These are phyloP conservation scores for Diplogelasinospora grovesii DNA, from an alignment of 495 filamentous ascomycete species.

Conservation along the genomic window DNA sequence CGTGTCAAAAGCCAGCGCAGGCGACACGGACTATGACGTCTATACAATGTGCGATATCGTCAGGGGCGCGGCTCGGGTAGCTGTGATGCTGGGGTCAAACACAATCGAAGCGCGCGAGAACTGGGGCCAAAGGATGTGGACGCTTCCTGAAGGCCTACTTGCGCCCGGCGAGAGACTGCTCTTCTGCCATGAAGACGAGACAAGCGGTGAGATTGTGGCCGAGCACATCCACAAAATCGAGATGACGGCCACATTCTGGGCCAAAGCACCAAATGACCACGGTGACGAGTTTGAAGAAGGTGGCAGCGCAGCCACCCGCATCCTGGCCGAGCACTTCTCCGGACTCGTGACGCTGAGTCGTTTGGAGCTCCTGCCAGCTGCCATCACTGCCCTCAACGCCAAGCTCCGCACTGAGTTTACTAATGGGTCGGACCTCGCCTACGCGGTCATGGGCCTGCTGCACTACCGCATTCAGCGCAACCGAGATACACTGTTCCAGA, in stretches of 20 bases:
- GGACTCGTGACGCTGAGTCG: slow-evolving; percentile 12
- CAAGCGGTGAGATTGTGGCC: neutral
- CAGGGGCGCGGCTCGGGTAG: neutral
- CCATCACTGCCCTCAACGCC: slow-evolving; percentile 5
- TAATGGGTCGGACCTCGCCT: slow-evolving; percentile 34
- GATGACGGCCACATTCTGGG: slow-evolving; percentile 9
- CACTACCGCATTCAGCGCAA: slow-evolving; percentile 26
- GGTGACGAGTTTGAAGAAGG: too few species aligned
- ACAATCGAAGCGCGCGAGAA: slow-evolving; percentile 6
- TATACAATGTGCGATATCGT: slow-evolving; percentile 4
- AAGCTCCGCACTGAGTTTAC: neutral
- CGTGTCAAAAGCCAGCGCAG: too few species aligned
- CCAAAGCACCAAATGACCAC: neutral
- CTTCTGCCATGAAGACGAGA: neutral
- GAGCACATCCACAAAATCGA: slow-evolving; percentile 7
- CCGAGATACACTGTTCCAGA: slow-evolving; percentile 37
- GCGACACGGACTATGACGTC: too few species aligned
- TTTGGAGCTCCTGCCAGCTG: slow-evolving; percentile 20
- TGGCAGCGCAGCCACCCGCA: too few species aligned
- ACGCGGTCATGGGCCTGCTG: slow-evolving; percentile 41
- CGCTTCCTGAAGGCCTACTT: slow-evolving; percentile 40
- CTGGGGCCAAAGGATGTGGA: slow-evolving; percentile 43
- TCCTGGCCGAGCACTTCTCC: slow-evolving; percentile 18
- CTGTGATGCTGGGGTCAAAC: neutral
- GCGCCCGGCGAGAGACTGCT: slow-evolving; percentile 15